Conservation (phyloP, 352 stramenopile genomes). For the Pythium brassicae region DNA sequence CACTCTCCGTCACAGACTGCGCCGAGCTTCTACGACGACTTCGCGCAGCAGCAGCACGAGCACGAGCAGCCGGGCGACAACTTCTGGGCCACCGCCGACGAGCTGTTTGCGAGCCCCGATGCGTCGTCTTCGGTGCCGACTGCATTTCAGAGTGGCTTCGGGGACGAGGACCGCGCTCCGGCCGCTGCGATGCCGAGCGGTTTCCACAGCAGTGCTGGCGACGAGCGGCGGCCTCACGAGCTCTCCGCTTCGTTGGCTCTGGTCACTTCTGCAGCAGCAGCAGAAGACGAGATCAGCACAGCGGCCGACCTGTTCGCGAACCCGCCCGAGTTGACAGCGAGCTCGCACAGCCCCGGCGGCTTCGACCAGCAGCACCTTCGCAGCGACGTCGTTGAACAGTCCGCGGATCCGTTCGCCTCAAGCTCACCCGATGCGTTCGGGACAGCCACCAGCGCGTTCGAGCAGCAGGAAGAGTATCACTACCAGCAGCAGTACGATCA, state of each 20-base stretch:
- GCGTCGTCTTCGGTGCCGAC: not conserved
- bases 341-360: slow-evolving; percentile 1
- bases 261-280: not conserved
- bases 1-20: not conserved
- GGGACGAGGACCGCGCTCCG: not conserved
- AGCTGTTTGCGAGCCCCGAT: slow-evolving; percentile 7
- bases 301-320: slow-evolving; percentile 4
- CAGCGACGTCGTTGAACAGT: not conserved
- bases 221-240: not conserved
- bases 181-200: not conserved
- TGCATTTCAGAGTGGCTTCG: not conserved
- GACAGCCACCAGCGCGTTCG: not conserved
- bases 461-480: not conserved
- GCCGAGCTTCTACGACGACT: slow-evolving; percentile 6
- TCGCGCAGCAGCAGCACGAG: not conserved
- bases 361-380: slow-evolving; percentile 5
- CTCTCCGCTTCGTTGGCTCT: not conserved
- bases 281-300: not conserved
- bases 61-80: not conserved
- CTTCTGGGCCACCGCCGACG: not conserved
- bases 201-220: not conserved
- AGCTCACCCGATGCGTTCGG: not conserved
- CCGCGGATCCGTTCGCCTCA: not conserved
- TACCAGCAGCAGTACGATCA: not conserved
- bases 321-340: not conserved